These are phyloP conservation scores for Nitzschia sp. DNA, from an alignment of 108 stramenopile species.

Conservation along the genomic window DNA sequence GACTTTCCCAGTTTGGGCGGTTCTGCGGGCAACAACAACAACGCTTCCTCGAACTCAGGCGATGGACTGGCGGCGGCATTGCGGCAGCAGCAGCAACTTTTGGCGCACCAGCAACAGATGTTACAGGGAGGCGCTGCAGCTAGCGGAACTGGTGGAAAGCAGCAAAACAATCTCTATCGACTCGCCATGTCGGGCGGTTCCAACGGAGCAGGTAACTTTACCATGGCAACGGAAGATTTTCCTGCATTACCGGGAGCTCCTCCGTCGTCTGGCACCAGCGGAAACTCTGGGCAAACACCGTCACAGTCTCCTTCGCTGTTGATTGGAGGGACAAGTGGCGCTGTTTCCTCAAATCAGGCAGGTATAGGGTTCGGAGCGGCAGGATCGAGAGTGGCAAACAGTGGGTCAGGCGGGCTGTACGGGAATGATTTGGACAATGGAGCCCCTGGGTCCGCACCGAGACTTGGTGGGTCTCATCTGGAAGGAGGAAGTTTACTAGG, in stretches of 20 bases:
- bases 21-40: constrained; percentile 25
- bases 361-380: constrained; percentile 25
- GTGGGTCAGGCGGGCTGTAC: constrained; percentile 27
- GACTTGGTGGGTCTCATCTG: constrained; percentile 17
- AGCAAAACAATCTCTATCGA: constrained; percentile 68
- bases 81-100: constrained; percentile 59
- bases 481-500: constrained; percentile 44
- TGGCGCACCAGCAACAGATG: constrained; percentile 66
- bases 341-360: constrained; percentile 21
- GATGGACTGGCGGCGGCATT: constrained; percentile 74
- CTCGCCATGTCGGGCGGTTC: constrained; percentile 67
- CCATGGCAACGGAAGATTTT: constrained; percentile 85
- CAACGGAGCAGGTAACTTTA: constrained; percentile 65
- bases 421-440: constrained; percentile 33
- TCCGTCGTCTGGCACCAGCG: constrained; percentile 19
- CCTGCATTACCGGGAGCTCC: constrained; percentile 62
- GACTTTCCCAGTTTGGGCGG: constrained; percentile 82
- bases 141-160: constrained; percentile 28
- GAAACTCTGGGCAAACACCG: constrained; percentile 23
- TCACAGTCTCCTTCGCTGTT: constrained; percentile 29
- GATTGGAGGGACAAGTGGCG: constrained; percentile 28
- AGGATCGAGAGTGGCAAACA: constrained; percentile 21
- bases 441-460: neutral
- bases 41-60: constrained; percentile 29
- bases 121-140: constrained; percentile 35